Evolutionary conservation across 176 grass and related monocot species (phyloP).

Genomic region (Carex kokanica): DNA sequence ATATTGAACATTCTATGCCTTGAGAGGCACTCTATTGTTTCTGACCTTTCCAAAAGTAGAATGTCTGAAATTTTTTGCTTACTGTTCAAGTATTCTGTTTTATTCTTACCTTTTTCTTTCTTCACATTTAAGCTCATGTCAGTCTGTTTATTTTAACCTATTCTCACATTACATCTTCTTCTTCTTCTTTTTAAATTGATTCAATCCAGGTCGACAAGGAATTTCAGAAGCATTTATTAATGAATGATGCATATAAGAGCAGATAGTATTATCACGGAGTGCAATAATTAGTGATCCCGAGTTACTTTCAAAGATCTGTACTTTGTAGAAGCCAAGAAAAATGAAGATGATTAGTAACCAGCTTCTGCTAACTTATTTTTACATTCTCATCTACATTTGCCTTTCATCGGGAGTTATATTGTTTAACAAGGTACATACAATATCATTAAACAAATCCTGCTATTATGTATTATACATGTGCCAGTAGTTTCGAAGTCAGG

Average conservation of each 20-base stretch:
- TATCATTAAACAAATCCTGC: background rate
- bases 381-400: constrained; percentile 93
- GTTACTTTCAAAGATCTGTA: background rate
- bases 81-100: constrained; percentile 12
- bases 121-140: background rate
- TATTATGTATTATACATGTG: background rate
- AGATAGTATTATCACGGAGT: background rate
- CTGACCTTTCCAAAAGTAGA: background rate
- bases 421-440: constrained; percentile 76
- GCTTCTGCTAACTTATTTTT: constrained; percentile 97
- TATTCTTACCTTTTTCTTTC: constrained; percentile 12
- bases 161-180: background rate
- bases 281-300: constrained; percentile 2
- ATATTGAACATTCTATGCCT: background rate
- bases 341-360: constrained; percentile 77
- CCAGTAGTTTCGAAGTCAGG: background rate
- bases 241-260: background rate
- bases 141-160: constrained; percentile 15
- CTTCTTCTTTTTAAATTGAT: background rate
- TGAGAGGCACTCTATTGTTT: constrained; percentile 3
- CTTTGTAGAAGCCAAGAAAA: background rate
- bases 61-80: background rate
- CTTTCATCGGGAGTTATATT: constrained; percentile 97
- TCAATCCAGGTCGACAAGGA: background rate
- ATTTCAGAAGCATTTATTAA: background rate